Base-by-base conservation (phyloP, 106 monocot species). In the Dioscorea zingiberensis region DNA sequence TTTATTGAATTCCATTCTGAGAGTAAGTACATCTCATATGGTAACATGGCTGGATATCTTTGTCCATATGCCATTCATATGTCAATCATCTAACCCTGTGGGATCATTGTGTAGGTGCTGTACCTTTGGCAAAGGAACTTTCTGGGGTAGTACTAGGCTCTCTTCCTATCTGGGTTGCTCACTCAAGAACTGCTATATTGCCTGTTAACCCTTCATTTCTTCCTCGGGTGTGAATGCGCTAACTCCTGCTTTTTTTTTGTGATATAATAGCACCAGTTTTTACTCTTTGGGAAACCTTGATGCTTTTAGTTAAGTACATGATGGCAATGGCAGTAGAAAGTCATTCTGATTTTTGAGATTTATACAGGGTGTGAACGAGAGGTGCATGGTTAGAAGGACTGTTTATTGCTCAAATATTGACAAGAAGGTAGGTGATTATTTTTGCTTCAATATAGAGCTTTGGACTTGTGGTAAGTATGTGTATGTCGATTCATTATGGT, bases 171-270 rank as follows among this genome's bases (percentile, higher is more conserved):
- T 82, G 75, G 68, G 87, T 94, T 22, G 78, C 90, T 44, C 94
- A 90, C 69, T 94, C 94, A 48, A 94, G 87, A 66, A 90, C 94
- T 63, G 87, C 90, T 9, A 94, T 94, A 53, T 72, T 87, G 25
- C 94, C 94, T 25, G 90, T 94, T 45, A 94, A 94, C 67, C 94
- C 94, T 27, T 77, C 75, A 67, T 94, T 84, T 72, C 90, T 94
- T 59, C 94, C 94, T 2, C 68, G 76, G 79, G 94, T 94, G 19
- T 54, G 73, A 23, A 58, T 25, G 54, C 27, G 22, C 38, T 2
- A 0, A 15, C 10, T n/a, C n/a, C n/a, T n/a, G n/a, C n/a, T n/a
- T n/a, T n/a, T n/a, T n/a, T n/a, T n/a, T n/a, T n/a, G n/a, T n/a
- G n/a, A n/a, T n/a, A n/a, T n/a, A n/a, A n/a, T n/a, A n/a, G n/a